Conservation (phyloP, 352 stramenopile species). For the Pythium rhizo-oryzae region DNA sequence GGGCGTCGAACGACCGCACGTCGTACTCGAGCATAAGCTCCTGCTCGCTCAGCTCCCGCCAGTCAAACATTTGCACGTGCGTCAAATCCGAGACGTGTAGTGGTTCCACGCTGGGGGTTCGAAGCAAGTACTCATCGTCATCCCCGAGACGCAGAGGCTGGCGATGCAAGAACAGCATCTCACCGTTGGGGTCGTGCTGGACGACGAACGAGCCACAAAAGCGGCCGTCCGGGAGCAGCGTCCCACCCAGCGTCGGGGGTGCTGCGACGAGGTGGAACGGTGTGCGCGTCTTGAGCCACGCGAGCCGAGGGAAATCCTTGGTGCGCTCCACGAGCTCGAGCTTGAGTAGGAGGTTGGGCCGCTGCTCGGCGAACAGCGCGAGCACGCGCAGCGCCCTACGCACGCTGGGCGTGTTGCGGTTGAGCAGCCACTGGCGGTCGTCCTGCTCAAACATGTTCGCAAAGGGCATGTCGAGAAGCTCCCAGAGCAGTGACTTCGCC, state of each 20-base stretch:
- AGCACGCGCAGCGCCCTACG: constrained; percentile 23
- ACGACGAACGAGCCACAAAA: constrained; percentile 34
- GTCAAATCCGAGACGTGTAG: background rate
- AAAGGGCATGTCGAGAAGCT: constrained; percentile 33
- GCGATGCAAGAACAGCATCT: constrained; percentile 30
- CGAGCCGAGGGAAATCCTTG: constrained; percentile 35
- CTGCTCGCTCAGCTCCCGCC: background rate
- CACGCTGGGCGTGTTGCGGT: constrained; percentile 1
- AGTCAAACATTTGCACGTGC: constrained; percentile 13
- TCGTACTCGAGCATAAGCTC: constrained; percentile 7
- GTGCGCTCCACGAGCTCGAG: constrained; percentile 22
- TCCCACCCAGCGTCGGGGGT: constrained; percentile 20
- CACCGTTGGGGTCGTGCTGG: constrained; percentile 27
- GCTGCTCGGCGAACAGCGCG: constrained; percentile 23
- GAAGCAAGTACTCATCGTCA: background rate
- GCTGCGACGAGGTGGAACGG: constrained; percentile 29
- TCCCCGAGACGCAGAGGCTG: background rate
- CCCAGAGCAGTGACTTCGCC: constrained; percentile 25
- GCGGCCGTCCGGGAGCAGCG: background rate
- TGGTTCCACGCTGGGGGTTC: background rate
- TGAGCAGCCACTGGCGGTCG: constrained; percentile 26
- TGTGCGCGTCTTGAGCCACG: constrained; percentile 27
- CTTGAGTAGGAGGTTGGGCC: constrained; percentile 25
- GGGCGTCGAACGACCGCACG: constrained; percentile 1
- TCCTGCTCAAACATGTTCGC: constrained; percentile 36